Conservation (phyloP, 768 basidiomycete genomes). For the Mycena vulgaris region DNA sequence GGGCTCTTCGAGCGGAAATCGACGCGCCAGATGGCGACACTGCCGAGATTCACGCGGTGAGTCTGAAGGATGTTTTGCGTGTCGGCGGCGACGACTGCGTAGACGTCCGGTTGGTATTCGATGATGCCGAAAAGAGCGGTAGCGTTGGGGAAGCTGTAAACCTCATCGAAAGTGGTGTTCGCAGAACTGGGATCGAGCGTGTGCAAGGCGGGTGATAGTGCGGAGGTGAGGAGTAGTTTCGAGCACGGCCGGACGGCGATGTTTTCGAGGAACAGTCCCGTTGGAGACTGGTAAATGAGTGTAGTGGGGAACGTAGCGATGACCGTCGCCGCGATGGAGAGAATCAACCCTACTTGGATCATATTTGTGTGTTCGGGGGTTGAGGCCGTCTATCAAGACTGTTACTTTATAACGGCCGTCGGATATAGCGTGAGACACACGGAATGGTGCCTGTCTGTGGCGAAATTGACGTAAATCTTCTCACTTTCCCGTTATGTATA, state of each 20-base stretch:
- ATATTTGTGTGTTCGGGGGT: conserved; percentile 13
- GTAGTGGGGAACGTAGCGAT: background rate
- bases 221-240: background rate
- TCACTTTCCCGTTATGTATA: too few relatives aligned
- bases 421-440: conserved; percentile 4
- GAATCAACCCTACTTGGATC: conserved; percentile 10
- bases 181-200: conserved; percentile 4
- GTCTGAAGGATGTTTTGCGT: background rate
- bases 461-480: too few relatives aligned
- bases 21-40: background rate
- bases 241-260: background rate
- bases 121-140: conserved; percentile 6
- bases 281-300: background rate
- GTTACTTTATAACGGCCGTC: conserved; percentile 17
- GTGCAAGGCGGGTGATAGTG: background rate
- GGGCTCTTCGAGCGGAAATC: background rate
- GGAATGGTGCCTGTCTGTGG: background rate
- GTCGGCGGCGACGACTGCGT: conserved; percentile 5
- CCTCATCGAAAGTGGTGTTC: conserved; percentile 3
- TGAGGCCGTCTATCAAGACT: conserved; percentile 7
- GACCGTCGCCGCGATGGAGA: background rate
- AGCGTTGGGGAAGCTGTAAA: conserved; percentile 9
- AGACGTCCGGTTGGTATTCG: conserved; percentile 20
- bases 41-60: background rate
- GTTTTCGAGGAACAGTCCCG: background rate